Conservation (phyloP, 495 filamentous ascomycete genomes). For the Hyaloscypha variabilis region DNA sequence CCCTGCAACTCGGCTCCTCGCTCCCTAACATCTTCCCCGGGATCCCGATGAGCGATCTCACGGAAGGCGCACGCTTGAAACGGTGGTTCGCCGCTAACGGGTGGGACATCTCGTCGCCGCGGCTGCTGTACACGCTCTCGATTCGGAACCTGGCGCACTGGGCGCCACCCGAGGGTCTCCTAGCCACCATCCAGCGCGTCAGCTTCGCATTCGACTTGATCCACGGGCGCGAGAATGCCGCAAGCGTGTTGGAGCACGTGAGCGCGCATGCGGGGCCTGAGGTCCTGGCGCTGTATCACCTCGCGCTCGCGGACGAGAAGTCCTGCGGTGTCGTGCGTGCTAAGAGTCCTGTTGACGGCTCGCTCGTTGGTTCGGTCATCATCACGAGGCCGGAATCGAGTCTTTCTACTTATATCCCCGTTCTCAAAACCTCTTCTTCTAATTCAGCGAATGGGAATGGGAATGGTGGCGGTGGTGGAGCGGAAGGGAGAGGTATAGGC, state of each 20-base stretch:
- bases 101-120: conserved; percentile 66
- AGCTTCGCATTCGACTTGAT: conserved; percentile 77
- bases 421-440: conserved; percentile 39
- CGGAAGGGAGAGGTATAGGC: conserved; percentile 53
- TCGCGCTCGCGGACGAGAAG: conserved; percentile 72
- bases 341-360: conserved; percentile 66
- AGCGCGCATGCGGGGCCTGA: conserved; percentile 76
- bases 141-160: conserved; percentile 70
- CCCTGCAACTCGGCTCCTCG: conserved; percentile 77
- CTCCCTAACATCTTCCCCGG: conserved; percentile 81
- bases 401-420: conserved; percentile 71
- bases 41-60: conserved; percentile 51
- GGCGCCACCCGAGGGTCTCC: conserved; percentile 73
- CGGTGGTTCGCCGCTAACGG: conserved; percentile 67
- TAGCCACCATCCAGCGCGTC: conserved; percentile 68
- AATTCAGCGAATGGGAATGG: neutral
- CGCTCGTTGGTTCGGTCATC: conserved; percentile 79
- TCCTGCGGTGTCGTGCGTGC: conserved; percentile 83
- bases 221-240: conserved; percentile 76
- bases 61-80: conserved; percentile 29
- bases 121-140: conserved; percentile 66
- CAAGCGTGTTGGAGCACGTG: conserved; percentile 74
- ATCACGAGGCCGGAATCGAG: conserved; percentile 71
- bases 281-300: conserved; percentile 79
- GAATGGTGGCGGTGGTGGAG: neutral